Evolutionary conservation across 1,284 basidiomycete genomes (phyloP), one percentile per base, ranked within the genome.

Genomic region (Austroboletus novae-zelandiae): DNA sequence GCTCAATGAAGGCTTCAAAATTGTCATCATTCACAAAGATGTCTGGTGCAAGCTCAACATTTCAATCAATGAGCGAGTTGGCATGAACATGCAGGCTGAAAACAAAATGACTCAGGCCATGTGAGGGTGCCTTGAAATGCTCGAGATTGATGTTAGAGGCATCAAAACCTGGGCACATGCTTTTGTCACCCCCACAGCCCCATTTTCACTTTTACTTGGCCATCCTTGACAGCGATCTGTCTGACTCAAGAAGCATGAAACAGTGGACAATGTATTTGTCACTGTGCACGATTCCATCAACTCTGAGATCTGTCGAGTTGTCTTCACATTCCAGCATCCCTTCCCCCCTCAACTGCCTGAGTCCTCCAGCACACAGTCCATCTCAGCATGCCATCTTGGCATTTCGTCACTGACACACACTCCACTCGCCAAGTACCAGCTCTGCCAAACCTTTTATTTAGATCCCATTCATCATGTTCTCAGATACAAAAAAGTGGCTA

Each of bases 91-190:
- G 57, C 55, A 65, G 20, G 59, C 53, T 1, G 57, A 59, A 1
- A 62, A 64, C 41, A 36, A 49, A 7, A 37, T 34, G 0, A 47
- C 17, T 1, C 59, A 59, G 42, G 39, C 27, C 0, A 56, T 50
- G 42, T 20, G 13, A 4, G 45, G 42, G 5, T 57, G 48, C 11
- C 1, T 57, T 6, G 55, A 59, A 42, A 57, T 49, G 43, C 49
- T 58, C 10, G 51, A 61, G 32, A 50, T 55, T 18, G 23, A 40
- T 8, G 52, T 64, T 6, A 34, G 41, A 1, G 57, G 54, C 0
- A 46, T 59, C n/a, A 51, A 48, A 4, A 55, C 61, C 0, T 59
- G 54, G 55, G 61, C 46, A 1, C 62, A 65, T 45, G 59, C 57
- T 1, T 59, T 20, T 25, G 47, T 65, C 1, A 43, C 62, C 2